Evolutionary conservation across 2,329 filamentous ascomycete genomes (phyloP), one percentile per base, ranked within the genome.

Genomic region (Alternaria brassicicola): DNA sequence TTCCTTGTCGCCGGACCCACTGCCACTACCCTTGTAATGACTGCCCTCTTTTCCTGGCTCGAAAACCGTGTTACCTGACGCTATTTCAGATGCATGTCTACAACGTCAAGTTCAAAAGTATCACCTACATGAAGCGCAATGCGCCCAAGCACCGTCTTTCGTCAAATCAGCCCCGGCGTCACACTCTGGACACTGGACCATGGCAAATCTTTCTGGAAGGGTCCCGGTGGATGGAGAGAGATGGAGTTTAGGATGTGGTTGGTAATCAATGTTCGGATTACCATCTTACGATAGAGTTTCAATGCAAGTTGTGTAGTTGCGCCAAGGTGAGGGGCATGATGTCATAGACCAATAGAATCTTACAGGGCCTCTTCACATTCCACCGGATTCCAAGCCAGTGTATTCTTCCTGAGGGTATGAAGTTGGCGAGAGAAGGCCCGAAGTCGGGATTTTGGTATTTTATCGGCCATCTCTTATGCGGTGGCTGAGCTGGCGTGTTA

Each of bases 161-260:
- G 70, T 73, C 50, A 71, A 33, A 54, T 73, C 70, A 42, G 70
- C 70, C 9, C 61, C 55, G 9, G 70, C 69, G 13, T 65, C 69
- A 47, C 70, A 73, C 62, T 71, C 69, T 31, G 70, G 70, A 55
- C 70, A 73, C n/a, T 59, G 28, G 19, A 68, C 59, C 70, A 71
- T 71, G 38, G 56, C 54, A 47, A 15, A 25, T 33, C 15, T 7
- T 46, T 26, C 3, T 33, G 30, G 15, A 36, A 13, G 8, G 25
- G 4, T 56, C 30, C 46, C 47, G 53, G 25, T 43, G 13, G 21
- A 30, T 17, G 4, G 3, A 25, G 13, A 28, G 8, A 2, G 35
- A 43, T 13, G 4, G 6, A 2, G 3, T 17, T 3, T 46, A 19
- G 30, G 1, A 33, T 31, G 21, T 21, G 39, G 30, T 36, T 28